Evolutionary conservation across 495 filamentous ascomycete genomes (phyloP).

Genomic region (Xylaria intraflava): DNA sequence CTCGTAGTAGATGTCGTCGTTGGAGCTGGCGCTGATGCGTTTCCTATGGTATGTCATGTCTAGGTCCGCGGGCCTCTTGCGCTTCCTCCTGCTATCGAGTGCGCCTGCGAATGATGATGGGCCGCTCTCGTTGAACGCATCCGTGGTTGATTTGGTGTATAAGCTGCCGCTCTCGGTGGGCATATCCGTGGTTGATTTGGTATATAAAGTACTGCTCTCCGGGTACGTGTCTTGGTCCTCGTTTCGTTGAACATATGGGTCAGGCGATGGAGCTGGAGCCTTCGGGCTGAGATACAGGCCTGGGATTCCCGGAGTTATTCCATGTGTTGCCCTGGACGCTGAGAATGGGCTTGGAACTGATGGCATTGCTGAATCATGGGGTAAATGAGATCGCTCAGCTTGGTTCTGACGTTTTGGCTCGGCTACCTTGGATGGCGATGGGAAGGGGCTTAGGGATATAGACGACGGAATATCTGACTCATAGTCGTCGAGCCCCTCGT

Average conservation of each 20-base stretch:
- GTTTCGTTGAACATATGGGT: no score
- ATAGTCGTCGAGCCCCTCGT: not conserved
- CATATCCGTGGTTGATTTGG: no score
- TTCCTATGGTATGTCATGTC: not conserved
- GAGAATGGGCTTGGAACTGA: not conserved
- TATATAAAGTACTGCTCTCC: no score
- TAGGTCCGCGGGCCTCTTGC: slow-evolving; percentile 2
- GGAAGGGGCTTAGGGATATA: not conserved
- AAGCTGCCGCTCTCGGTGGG: no score
- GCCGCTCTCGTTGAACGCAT: no score
- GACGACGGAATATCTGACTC: not conserved
- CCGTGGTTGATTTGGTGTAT: no score
- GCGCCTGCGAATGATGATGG: not conserved
- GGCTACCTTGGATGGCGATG: not conserved
- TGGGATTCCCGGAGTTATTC: no score
- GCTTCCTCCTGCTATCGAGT: slow-evolving; percentile 1
- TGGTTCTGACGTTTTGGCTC: no score
- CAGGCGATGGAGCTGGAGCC: no score
- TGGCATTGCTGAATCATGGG: not conserved
- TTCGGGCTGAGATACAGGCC: no score
- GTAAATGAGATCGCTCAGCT: no score
- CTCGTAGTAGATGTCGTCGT: slow-evolving; percentile 10
- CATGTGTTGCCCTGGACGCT: not conserved
- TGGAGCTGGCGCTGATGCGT: not conserved
- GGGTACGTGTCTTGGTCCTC: no score